A percentile compares a stretch with the other conserved stretches of the same genome.
These are phyloP conservation scores for Dryas integrifolia DNA, from an alignment of 331 rosid genomes.

Conservation along the genomic window DNA sequence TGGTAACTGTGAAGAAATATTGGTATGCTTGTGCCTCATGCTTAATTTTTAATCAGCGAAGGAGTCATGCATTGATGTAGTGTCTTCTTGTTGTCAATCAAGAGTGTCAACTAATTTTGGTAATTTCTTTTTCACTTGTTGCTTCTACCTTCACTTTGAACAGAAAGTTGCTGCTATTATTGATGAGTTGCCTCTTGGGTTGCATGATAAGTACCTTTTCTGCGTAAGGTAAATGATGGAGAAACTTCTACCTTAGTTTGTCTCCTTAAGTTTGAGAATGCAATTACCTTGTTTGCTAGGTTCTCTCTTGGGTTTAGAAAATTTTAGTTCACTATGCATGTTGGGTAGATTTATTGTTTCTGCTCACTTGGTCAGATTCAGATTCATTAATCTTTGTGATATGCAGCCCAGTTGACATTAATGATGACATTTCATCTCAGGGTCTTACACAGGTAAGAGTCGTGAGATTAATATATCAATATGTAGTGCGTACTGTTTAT, in stretches of 20 bases:
- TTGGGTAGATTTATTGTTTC: conserved; percentile 13
- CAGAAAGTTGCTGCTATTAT: conserved; percentile 79
- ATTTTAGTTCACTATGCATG: conserved; percentile 10
- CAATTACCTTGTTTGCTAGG: conserved; percentile 10
- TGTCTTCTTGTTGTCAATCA: conserved; percentile 16
- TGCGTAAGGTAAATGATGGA: conserved; percentile 54
- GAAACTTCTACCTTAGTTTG: background rate
- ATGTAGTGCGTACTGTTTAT: conserved; percentile 4
- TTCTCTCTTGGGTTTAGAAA: conserved; percentile 14
- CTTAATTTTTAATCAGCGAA: conserved; percentile 15
- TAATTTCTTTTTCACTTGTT: background rate
- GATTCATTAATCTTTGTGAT: conserved; percentile 27
- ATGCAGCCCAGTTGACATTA: conserved; percentile 88
- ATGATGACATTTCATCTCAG: conserved; percentile 75
- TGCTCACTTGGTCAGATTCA: background rate
- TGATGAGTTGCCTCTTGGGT: conserved; percentile 62
- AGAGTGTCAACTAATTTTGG: conserved; percentile 11
- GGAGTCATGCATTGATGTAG: conserved; percentile 2
- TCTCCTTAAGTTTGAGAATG: conserved; percentile 17
- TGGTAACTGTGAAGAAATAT: conserved; percentile 59
- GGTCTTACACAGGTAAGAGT: conserved; percentile 77
- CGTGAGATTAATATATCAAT: conserved; percentile 4
- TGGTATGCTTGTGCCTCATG: conserved; percentile 51
- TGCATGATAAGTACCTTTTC: conserved; percentile 77
- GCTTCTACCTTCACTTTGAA: conserved; percentile 23